Evolutionary conservation across 1,139 yeast species (phyloP).

Genomic region (Zygosaccharomyces sapae): DNA sequence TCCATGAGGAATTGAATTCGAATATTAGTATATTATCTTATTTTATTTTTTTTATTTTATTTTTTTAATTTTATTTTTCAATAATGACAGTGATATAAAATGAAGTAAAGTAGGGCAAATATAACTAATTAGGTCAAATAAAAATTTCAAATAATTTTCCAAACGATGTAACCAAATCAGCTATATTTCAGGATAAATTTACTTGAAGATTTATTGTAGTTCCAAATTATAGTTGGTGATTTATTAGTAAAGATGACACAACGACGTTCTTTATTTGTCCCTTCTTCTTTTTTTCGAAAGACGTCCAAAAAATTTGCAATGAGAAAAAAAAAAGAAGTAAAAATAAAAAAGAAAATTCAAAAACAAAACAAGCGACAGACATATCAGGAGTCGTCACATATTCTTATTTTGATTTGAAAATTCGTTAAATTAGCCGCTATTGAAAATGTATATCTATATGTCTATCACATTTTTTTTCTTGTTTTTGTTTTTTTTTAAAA

Average conservation of each 20-base stretch:
- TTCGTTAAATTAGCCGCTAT: too few relatives aligned
- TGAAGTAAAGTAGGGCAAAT: background rate
- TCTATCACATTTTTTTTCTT: background rate
- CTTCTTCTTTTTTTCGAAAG: background rate
- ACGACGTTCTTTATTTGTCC: background rate
- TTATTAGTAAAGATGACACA: background rate
- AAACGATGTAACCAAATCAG: too few relatives aligned
- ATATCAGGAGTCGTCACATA: too few relatives aligned
- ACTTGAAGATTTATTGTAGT: too few relatives aligned
- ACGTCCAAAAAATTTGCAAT: background rate
- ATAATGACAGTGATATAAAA: background rate
- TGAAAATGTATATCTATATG: too few relatives aligned
- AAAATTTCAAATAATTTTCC: background rate
- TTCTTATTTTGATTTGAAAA: too few relatives aligned
- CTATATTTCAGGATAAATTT: too few relatives aligned
- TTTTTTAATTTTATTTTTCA: background rate
- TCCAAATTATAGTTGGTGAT: background rate
- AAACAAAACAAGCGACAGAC: slow-evolving; percentile 1
- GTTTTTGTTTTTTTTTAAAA: background rate
- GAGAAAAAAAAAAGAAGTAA: background rate
- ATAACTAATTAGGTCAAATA: background rate
- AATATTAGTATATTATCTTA: background rate
- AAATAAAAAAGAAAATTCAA: background rate
- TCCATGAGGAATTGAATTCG: background rate
- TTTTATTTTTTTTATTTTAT: background rate